These are phyloP conservation scores for Penicillium rolfsii DNA, from an alignment of 2,329 filamentous ascomycete species.

Conservation along the genomic window DNA sequence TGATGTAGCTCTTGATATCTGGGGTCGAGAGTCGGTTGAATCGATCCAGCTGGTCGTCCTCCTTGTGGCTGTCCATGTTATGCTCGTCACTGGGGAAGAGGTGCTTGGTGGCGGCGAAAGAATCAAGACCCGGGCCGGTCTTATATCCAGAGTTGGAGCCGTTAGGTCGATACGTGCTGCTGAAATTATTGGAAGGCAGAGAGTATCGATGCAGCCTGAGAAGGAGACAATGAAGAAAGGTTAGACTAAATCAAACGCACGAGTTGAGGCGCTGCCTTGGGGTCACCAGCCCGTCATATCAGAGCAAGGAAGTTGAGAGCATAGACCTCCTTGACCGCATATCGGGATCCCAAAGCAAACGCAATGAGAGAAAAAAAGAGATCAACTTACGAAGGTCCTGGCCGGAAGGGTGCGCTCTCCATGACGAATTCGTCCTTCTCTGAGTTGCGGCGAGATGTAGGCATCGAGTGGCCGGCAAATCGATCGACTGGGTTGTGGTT, in stretches of 20 bases:
- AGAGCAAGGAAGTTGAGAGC: not conserved
- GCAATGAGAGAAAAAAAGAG: not conserved
- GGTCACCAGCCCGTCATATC: not conserved
- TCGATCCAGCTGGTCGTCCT: constrained; percentile 46
- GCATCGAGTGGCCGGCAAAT: constrained; percentile 81
- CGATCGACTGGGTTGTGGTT: constrained; percentile 61
- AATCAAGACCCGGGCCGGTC: constrained; percentile 63
- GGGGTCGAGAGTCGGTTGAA: constrained; percentile 56
- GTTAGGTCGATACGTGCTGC: constrained; percentile 37
- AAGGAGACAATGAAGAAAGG: not conserved
- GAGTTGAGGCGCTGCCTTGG: not conserved
- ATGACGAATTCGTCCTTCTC: constrained; percentile 83
- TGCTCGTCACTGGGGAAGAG: constrained; percentile 85
- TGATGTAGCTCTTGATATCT: constrained; percentile 70
- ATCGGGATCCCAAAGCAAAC: not conserved
- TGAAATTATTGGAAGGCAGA: constrained; percentile 71
- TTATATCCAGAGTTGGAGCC: constrained; percentile 31
- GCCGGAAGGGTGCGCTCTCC: constrained; percentile 65
- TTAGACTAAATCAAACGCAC: constrained; percentile 6
- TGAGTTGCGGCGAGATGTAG: constrained; percentile 84
- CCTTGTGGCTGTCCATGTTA: constrained; percentile 43
- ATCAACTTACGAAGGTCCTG: constrained; percentile 75
- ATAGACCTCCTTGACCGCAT: not conserved
- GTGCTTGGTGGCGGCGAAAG: constrained; percentile 83
- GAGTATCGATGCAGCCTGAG: constrained; percentile 80